Base-by-base conservation (phyloP, 1,284 basidiomycete genomes). In the Bothia castanella region DNA sequence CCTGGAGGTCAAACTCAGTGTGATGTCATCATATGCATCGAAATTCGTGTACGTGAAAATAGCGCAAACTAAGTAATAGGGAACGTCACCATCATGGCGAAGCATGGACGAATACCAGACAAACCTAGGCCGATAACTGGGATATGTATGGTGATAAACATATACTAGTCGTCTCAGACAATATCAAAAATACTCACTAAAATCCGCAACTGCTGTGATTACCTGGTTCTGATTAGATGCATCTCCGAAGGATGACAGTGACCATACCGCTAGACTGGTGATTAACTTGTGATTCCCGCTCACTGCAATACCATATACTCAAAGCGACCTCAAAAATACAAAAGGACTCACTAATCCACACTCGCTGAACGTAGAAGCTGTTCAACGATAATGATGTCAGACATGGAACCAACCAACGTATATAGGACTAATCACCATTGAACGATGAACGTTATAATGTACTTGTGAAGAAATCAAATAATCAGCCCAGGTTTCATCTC, bases 121-220 rank as follows among this genome's bases (percentile, higher is more conserved):
- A 34, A 32, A 52, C 51, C 51, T 52, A 53, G 20, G 20, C 51
- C 51, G 34, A 52, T 29, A 13, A 29, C 51, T 51, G 53, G 19
- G 4, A 45, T 25, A 25, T 9, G 9, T 12, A 23, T 38, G 21
- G 25, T 52, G 9, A 52, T 25, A 4, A 25, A 25, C 25, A 25
- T 25, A 25, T 25, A 25, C 25, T 9, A 25, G 25, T 25, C 25
- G 5, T 31, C 11, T 25, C 25, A 17, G 14, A 13, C 7, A 30
- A 17, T 20, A 48, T 20, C 20, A 16, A 37, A 38, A 25, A 17
- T 21, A 37, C 50, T 46, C 17, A 53, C 51, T 5, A 32, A 53
- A 40, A 30, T n/a, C 51, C 27, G 25, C 41, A 20, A 40, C 8
- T 13, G 51, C 51, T 53, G 36, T 38, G 17, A 17, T 30, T 12